Conservation (phyloP, 2,329 filamentous ascomycete genomes). For the Epichloe typhina region DNA sequence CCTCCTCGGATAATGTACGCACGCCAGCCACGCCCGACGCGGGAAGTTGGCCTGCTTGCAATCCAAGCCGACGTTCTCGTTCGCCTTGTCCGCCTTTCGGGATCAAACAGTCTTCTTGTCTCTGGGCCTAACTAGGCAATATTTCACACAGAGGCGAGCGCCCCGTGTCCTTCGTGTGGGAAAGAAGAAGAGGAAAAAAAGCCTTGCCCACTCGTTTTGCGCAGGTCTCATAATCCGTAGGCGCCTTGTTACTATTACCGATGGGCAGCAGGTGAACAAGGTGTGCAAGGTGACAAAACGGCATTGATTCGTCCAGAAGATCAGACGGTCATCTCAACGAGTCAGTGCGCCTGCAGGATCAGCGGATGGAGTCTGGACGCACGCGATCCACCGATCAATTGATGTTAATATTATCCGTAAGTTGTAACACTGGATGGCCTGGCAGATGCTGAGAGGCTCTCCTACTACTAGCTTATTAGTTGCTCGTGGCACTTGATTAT, state of each 20-base stretch:
- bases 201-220: too few relatives aligned
- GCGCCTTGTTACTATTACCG: too few relatives aligned
- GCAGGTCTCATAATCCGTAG: too few relatives aligned
- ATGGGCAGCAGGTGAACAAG: too few relatives aligned
- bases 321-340: neutral
- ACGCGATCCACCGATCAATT: neutral
- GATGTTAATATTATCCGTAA: neutral
- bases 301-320: neutral
- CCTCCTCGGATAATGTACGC: neutral
- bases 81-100: neutral
- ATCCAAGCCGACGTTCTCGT: slow-evolving; percentile 1
- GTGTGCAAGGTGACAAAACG: too few relatives aligned
- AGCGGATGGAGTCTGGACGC: neutral
- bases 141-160: too few relatives aligned
- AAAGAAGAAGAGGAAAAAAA: too few relatives aligned
- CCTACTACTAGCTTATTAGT: too few relatives aligned
- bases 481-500: too few relatives aligned
- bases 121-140: neutral
- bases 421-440: neutral
- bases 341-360: neutral
- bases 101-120: neutral
- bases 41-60: neutral
- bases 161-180: too few relatives aligned
- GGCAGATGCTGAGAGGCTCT: neutral
- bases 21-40: slow-evolving; percentile 1